These are phyloP conservation scores for Hemileia vastatrix DNA, from an alignment of 1,284 basidiomycete species.

Conservation along the genomic window DNA sequence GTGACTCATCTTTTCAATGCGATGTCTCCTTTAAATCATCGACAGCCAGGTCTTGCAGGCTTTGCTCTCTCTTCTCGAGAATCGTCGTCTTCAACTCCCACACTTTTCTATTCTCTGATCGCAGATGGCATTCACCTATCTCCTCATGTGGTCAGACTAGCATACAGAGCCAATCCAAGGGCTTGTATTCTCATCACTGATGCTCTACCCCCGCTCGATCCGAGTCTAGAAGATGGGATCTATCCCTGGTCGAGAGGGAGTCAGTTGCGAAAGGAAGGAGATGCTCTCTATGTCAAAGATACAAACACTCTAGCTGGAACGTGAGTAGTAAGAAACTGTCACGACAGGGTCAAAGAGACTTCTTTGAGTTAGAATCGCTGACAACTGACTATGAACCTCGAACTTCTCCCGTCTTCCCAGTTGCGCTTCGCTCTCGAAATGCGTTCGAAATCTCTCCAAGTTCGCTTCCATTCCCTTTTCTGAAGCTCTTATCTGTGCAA, in stretches of 20 bases:
- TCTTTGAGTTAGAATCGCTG: too few relatives aligned
- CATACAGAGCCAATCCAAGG: slow-evolving; percentile 68
- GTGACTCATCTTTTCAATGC: slow-evolving; percentile 90
- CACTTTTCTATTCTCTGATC: slow-evolving; percentile 61
- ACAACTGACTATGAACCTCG: slow-evolving; percentile 8
- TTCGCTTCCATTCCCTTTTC: slow-evolving; percentile 73
- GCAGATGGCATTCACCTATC: slow-evolving; percentile 84
- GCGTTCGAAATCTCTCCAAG: slow-evolving; percentile 67
- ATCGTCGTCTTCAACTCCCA: slow-evolving; percentile 49
- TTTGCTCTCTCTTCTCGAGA: too few relatives aligned
- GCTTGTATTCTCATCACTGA: slow-evolving; percentile 82
- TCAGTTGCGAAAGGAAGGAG: slow-evolving; percentile 66
- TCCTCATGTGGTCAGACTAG: slow-evolving; percentile 75
- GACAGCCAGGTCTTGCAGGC: too few relatives aligned
- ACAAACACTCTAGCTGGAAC: slow-evolving; percentile 79
- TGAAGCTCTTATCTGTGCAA: slow-evolving; percentile 73
- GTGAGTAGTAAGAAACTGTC: too few relatives aligned
- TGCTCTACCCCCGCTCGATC: slow-evolving; percentile 78
- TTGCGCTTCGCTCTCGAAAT: slow-evolving; percentile 64
- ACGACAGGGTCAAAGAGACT: too few relatives aligned
- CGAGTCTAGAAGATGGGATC: slow-evolving; percentile 66
- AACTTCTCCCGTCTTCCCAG: slow-evolving; percentile 22
- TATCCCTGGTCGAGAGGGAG: slow-evolving; percentile 77
- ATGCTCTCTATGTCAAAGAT: slow-evolving; percentile 68
- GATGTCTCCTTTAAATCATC: slow-evolving; percentile 75